A percentile compares a stretch with the other conserved stretches of the same genome.
These are phyloP conservation scores for Hyparrhenia diplandra DNA, from an alignment of 176 grass and related monocot genomes.

Conservation along the genomic window DNA sequence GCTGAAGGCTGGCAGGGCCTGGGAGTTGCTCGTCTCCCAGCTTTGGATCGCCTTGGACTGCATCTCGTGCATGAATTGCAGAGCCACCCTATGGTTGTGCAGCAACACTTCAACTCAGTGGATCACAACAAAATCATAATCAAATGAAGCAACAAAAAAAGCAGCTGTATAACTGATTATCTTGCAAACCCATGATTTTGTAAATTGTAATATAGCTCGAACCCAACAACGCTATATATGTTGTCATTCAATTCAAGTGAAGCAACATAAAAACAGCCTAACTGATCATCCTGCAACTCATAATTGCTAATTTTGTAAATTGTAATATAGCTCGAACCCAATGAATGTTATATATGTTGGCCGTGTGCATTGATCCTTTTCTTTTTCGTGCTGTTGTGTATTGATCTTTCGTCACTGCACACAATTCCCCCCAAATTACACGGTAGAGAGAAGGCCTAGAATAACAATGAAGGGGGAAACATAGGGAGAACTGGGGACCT, in stretches of 20 bases:
- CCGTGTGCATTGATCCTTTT: background rate
- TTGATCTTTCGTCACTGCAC: background rate
- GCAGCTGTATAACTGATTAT: background rate
- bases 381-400: background rate
- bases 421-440: background rate
- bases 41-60: constrained; percentile 60
- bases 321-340: background rate
- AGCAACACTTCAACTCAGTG: background rate
- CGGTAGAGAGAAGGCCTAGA: no score
- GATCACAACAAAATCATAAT: background rate
- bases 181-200: background rate
- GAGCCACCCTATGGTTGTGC: constrained; percentile 45
- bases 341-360: background rate
- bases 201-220: background rate
- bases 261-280: background rate
- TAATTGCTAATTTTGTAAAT: background rate
- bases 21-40: constrained; percentile 84
- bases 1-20: constrained; percentile 64
- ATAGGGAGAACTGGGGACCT: constrained; percentile 31
- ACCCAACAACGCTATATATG: no score
- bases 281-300: background rate
- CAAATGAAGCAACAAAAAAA: background rate
- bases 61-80: constrained; percentile 93
- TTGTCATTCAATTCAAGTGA: no score
- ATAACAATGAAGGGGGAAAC: background rate